These are phyloP conservation scores for Citrus hindsii DNA, from an alignment of 345 rosid genomes.

Conservation along the genomic window DNA sequence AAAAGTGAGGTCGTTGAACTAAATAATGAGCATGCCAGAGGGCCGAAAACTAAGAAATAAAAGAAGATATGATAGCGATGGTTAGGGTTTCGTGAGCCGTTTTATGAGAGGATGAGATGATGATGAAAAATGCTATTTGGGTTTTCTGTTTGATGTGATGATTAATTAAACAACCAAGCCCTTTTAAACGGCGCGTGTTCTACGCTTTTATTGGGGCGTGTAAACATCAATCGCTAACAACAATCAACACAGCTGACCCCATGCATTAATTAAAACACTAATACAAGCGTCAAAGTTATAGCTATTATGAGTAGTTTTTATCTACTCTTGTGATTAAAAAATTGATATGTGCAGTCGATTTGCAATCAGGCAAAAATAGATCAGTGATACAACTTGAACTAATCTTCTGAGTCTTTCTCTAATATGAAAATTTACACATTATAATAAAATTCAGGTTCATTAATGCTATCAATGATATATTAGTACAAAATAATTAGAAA, in stretches of 20 bases:
- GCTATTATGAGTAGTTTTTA: neutral
- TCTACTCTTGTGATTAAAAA: neutral
- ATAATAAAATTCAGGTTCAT: no score
- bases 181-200: neutral
- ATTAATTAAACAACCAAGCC: neutral
- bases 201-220: neutral
- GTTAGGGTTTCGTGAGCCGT: conserved; percentile 4
- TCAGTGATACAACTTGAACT: neutral
- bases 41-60: neutral
- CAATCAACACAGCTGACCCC: neutral
- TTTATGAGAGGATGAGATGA: neutral
- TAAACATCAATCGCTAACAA: neutral
- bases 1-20: conserved; percentile 12
- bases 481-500: neutral
- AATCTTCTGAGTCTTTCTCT: neutral
- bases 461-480: no score
- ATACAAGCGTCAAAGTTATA: neutral
- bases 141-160: neutral
- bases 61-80: conserved; percentile 3
- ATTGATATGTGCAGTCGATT: neutral
- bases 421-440: no score
- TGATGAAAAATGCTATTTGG: neutral
- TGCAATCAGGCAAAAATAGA: neutral
- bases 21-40: neutral
- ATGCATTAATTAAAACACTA: neutral